Conservation (phyloP, 306 rosid species). For the Coriaria nepalensis region DNA sequence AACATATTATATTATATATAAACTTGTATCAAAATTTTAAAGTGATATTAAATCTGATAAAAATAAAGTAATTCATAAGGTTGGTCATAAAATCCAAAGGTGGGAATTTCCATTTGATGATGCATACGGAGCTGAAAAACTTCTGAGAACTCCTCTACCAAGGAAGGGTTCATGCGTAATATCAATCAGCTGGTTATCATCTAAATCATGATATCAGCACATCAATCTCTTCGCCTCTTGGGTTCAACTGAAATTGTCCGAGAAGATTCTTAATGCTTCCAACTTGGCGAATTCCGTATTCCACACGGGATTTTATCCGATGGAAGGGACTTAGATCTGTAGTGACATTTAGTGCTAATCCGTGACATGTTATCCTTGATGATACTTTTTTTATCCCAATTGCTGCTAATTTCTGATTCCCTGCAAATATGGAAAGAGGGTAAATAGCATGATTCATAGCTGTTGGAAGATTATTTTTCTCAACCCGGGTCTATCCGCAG, state of each 20-base stretch:
- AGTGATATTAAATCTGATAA: too few species aligned
- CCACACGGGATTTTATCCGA: constrained; percentile 71
- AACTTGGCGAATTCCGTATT: constrained; percentile 35
- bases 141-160: constrained; percentile 49
- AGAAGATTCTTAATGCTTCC: constrained; percentile 53
- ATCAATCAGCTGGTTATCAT: constrained; percentile 32
- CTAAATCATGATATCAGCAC: constrained; percentile 3
- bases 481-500: too few species aligned
- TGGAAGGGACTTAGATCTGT: constrained; percentile 48
- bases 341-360: constrained; percentile 56
- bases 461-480: too few species aligned
- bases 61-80: too few species aligned
- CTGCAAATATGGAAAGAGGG: constrained; percentile 19
- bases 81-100: constrained; percentile 6
- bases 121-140: constrained; percentile 39
- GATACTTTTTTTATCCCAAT: constrained; percentile 47
- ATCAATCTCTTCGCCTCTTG: constrained; percentile 7
- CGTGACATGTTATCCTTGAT: constrained; percentile 63
- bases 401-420: constrained; percentile 70
- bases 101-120: constrained; percentile 21
- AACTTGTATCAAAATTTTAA: too few species aligned
- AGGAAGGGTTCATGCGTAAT: constrained; percentile 34
- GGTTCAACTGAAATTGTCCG: constrained; percentile 15
- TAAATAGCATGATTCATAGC: not conserved
- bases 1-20: too few species aligned